Evolutionary conservation across 176 grass and related monocot genomes (phyloP).

Genomic region (Paspalum vaginatum): DNA sequence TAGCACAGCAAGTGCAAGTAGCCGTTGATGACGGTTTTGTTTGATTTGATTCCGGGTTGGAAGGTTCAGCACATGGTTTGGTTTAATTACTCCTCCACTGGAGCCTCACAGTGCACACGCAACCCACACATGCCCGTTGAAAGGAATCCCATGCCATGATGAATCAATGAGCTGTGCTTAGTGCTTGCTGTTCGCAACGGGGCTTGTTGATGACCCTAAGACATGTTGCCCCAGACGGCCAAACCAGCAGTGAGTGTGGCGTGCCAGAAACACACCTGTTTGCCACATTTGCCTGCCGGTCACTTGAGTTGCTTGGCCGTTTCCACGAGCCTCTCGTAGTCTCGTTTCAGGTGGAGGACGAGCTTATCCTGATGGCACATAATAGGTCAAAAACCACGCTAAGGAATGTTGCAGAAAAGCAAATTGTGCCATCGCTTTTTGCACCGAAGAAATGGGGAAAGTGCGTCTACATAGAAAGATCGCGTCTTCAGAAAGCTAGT

Average conservation of each 20-base stretch:
- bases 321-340: background rate
- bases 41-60: constrained; percentile 26
- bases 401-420: background rate
- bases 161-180: constrained; percentile 34
- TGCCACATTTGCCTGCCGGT: background rate
- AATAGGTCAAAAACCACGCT: background rate
- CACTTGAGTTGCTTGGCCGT: background rate
- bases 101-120: constrained; percentile 28
- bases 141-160: constrained; percentile 40
- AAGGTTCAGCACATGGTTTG: constrained; percentile 8
- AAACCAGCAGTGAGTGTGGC: background rate
- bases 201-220: background rate
- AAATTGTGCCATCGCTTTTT: background rate
- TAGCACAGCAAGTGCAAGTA: constrained; percentile 19
- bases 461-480: constrained; percentile 25
- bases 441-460: background rate
- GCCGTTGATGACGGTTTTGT: constrained; percentile 32
- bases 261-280: background rate
- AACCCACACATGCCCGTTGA: constrained; percentile 32
- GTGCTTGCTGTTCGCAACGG: constrained; percentile 24
- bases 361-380: background rate
- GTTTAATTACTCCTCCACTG: constrained; percentile 22
- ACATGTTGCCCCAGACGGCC: background rate
- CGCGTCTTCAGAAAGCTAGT: constrained; percentile 33
- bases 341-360: background rate